Evolutionary conservation across 495 filamentous ascomycete genomes (phyloP).

Genomic region (Lentithecium fluviatile): DNA sequence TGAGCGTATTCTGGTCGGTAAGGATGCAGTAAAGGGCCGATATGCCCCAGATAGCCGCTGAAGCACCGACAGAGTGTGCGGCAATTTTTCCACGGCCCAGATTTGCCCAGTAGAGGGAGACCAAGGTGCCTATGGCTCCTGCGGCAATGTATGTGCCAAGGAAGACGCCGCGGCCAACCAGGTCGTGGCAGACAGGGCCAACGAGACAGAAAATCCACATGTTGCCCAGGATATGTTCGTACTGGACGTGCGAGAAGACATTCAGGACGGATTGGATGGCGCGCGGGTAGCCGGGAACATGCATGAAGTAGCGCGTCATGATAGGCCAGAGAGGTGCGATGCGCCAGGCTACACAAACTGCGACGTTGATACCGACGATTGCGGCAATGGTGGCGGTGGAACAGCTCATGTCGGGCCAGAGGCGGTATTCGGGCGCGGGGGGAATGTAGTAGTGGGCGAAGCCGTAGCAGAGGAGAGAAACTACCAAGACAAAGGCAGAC

Average conservation of each 20-base stretch:
- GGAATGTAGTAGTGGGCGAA: slow-evolving; percentile 64
- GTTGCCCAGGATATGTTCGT: slow-evolving; percentile 68
- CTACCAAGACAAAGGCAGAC: slow-evolving; percentile 54
- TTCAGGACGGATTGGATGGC: slow-evolving; percentile 65
- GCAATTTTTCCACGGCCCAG: slow-evolving; percentile 5
- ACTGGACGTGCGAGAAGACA: slow-evolving; percentile 73
- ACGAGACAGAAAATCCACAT: slow-evolving; percentile 62
- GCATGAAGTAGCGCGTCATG: slow-evolving; percentile 76
- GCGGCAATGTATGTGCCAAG: slow-evolving; percentile 71
- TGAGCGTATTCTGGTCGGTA: slow-evolving; percentile 17
- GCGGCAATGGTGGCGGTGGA: slow-evolving; percentile 72
- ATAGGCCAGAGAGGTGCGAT: slow-evolving; percentile 67
- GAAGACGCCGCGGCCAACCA: slow-evolving; percentile 82
- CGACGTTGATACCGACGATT: slow-evolving; percentile 64
- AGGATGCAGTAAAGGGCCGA: slow-evolving; percentile 10
- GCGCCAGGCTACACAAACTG: slow-evolving; percentile 64
- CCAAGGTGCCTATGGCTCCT: slow-evolving; percentile 60
- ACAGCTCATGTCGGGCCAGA: slow-evolving; percentile 73
- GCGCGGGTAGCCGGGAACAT: slow-evolving; percentile 66
- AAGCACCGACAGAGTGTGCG: slow-evolving; percentile 22
- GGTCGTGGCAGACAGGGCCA: slow-evolving; percentile 70
- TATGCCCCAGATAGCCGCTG: slow-evolving; percentile 23
- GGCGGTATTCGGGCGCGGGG: slow-evolving; percentile 55
- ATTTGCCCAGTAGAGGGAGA: slow-evolving; percentile 27
- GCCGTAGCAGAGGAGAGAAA: slow-evolving; percentile 52